phyloP scores from a whole-genome alignment of 371 early-diverging fungal genomes.

The Mortierella sp. region DNA sequence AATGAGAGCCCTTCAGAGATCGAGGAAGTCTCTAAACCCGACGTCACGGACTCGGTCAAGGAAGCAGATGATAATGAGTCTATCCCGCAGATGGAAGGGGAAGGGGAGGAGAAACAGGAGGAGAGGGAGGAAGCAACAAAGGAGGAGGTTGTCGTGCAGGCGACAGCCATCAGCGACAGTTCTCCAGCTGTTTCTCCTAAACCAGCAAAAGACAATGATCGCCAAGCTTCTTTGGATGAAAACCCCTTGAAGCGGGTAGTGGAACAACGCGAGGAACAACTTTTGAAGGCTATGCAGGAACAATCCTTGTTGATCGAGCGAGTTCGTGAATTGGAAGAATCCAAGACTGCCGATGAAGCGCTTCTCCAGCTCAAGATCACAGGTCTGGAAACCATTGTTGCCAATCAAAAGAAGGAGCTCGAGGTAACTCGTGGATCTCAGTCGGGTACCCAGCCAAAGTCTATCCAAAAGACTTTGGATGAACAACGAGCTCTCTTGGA shows the following conservation, averaged over 20 bases:
- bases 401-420: constrained; percentile 44
- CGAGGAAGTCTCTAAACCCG: too few relatives aligned
- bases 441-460: constrained; percentile 33
- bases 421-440: constrained; percentile 31
- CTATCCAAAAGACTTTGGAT: constrained; percentile 53
- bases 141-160: too few relatives aligned
- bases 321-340: constrained; percentile 44
- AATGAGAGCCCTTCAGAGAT: too few relatives aligned
- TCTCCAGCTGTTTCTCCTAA: too few relatives aligned
- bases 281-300: constrained; percentile 49
- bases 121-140: neutral
- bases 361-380: constrained; percentile 23
- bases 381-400: constrained; percentile 41
- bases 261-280: constrained; percentile 47
- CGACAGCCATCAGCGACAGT: too few relatives aligned
- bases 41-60: neutral
- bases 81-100: neutral
- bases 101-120: neutral
- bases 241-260: constrained; percentile 27
- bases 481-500: constrained; percentile 63
- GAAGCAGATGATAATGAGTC: neutral
- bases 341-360: constrained; percentile 34
- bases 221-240: constrained; percentile 1
- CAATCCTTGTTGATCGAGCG: constrained; percentile 36
- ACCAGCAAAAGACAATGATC: too few relatives aligned